These are phyloP conservation scores for Polygonum aviculare DNA, from an alignment of 148 eudicot species.

Conservation along the genomic window DNA sequence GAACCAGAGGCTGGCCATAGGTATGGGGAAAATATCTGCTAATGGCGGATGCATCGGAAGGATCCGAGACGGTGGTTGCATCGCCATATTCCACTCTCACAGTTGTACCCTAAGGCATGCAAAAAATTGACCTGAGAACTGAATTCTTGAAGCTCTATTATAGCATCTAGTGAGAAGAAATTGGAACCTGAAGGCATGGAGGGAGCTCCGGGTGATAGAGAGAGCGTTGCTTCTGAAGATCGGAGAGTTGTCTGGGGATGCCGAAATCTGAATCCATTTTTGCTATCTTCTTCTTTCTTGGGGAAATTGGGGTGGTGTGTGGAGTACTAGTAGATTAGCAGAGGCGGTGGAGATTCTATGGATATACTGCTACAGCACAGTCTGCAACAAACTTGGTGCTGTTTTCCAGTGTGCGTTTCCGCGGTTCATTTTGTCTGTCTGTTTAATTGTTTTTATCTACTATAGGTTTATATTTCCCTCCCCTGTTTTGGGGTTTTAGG, in stretches of 20 bases:
- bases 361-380: no score
- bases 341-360: no score
- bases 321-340: not conserved
- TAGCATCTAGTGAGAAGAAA: not conserved
- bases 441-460: no score
- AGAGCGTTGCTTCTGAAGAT: constrained; percentile 75
- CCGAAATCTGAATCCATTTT: constrained; percentile 86
- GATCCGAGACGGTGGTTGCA: constrained; percentile 61
- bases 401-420: no score
- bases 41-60: constrained; percentile 68
- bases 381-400: no score
- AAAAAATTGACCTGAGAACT: not conserved
- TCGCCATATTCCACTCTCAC: constrained; percentile 92
- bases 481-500: no score
- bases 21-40: constrained; percentile 77
- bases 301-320: not conserved
- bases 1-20: constrained; percentile 86
- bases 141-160: not conserved
- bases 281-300: not conserved
- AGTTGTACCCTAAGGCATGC: constrained; percentile 65
- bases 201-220: constrained; percentile 76
- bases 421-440: no score
- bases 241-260: constrained; percentile 66
- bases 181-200: constrained; percentile 87
- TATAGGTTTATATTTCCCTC: no score